Base-by-base conservation (phyloP, 768 basidiomycete species). In the Mycena filopes region DNA sequence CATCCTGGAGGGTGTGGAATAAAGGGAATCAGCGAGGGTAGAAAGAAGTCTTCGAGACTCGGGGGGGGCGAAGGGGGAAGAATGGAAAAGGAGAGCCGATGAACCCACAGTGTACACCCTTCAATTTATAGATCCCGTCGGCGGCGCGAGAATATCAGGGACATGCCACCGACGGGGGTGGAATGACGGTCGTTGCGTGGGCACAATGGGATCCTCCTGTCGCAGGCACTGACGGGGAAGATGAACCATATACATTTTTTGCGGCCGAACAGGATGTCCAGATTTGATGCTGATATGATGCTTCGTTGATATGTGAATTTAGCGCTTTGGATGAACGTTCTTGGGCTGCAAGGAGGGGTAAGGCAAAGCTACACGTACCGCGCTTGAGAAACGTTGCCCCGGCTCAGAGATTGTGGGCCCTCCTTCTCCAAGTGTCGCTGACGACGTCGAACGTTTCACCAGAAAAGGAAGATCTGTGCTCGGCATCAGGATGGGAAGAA, bases 1-100 rank as follows among this genome's bases (percentile, higher is more conserved):
- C 60, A 63, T 68, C 7, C 47, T n/a, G 28, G 51, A 25, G 15
- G 26, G 0, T 2, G 28, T 36, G 41, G 18, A 23, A 6, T 26
- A 46, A 43, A 36, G 25, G 36, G 11, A 38, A 26, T 29, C 25
- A 48, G 36, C 9, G 38, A 26, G n/a, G 20, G 26, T 20, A 18
- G 33, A 29, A 46, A 36, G 55, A 58, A 58, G 63, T 64, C 63
- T n/a, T 64, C 63, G 47, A 58, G 63, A 64, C 63, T 58, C n/a
- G 31, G 29, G 47, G 43, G 33, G 36, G 47, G 28, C n/a, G 38
- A 41, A 54, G 42, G 46, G 36, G 50, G 47, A 31, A 53, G 45
- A 47, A 23, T 57, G 50, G n/a, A n/a, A n/a, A 31, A 28, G 58
- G 50, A 46, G 9, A n/a, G 7, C 21, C 23, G 18, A 55, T 10